phyloP scores from a whole-genome alignment of 768 basidiomycete genomes.

The Daedaleopsis sinensis region DNA sequence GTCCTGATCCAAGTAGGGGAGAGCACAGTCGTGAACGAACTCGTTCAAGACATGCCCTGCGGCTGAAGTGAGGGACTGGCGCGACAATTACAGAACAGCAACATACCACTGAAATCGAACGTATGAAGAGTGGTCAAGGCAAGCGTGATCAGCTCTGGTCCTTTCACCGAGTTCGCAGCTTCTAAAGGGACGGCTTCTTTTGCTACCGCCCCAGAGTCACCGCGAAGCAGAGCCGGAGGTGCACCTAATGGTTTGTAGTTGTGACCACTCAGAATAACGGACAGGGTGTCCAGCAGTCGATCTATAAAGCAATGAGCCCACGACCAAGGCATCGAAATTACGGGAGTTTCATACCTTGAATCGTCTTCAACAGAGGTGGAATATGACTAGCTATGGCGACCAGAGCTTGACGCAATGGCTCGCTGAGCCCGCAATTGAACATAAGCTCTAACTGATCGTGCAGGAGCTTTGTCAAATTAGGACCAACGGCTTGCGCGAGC shows the following conservation, averaged over 20 bases:
- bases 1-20: slow-evolving; percentile 95
- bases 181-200: slow-evolving; percentile 41
- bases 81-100: not conserved
- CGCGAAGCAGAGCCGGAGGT: slow-evolving; percentile 61
- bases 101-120: slow-evolving; percentile 91
- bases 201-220: slow-evolving; percentile 50
- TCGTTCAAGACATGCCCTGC: slow-evolving; percentile 92
- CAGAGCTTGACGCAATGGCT: slow-evolving; percentile 83
- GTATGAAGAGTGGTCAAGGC: slow-evolving; percentile 86
- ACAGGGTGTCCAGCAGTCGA: slow-evolving; percentile 85
- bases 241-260: slow-evolving; percentile 89
- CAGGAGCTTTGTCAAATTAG: slow-evolving; percentile 91
- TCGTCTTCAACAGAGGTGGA: slow-evolving; percentile 85
- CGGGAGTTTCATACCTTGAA: slow-evolving; percentile 70
- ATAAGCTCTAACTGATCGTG: slow-evolving; percentile 97
- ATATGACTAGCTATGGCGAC: slow-evolving; percentile 85
- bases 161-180: slow-evolving; percentile 43
- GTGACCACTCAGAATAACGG: slow-evolving; percentile 78
- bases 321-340: not conserved
- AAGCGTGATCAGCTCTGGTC: slow-evolving; percentile 70
- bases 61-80: slow-evolving; percentile 5
- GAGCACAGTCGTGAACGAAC: slow-evolving; percentile 88
- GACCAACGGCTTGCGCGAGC: slow-evolving; percentile 93
- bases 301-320: slow-evolving; percentile 48
- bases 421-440: slow-evolving; percentile 92